Conservation (phyloP, 108 stramenopile species). For the Parmales sp. region DNA sequence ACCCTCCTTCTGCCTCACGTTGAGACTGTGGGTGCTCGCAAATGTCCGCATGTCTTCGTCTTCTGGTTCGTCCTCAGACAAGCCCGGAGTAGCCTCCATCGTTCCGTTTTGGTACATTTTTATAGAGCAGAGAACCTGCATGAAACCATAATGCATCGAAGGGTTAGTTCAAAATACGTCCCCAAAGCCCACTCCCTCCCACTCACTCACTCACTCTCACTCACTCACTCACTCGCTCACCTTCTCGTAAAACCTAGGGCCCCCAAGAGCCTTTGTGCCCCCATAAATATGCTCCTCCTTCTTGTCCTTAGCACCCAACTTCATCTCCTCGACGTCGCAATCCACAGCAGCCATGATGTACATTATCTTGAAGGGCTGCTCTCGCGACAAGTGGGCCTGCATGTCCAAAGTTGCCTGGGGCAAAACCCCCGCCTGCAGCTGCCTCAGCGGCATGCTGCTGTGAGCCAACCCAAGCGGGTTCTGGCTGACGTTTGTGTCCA, state of each 20-base stretch:
- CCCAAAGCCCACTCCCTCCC: not conserved
- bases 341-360: slow-evolving; percentile 7
- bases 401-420: not conserved
- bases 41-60: not conserved
- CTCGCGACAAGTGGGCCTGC: not conserved
- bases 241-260: slow-evolving; percentile 6
- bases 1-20: not conserved
- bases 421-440: not conserved
- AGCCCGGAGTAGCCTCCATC: slow-evolving; percentile 7
- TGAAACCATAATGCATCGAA: not conserved
- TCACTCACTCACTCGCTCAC: no score
- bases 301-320: slow-evolving; percentile 2
- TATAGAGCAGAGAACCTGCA: not conserved
- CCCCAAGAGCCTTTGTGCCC: not conserved
- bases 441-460: not conserved
- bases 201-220: not conserved
- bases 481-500: not conserved
- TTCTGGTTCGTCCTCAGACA: slow-evolving; percentile 8
- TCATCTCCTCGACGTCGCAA: slow-evolving; percentile 2
- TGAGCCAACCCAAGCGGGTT: not conserved
- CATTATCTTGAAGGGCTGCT: slow-evolving; percentile 2
- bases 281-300: not conserved
- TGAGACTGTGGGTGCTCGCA: not conserved
- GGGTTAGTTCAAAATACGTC: not conserved
- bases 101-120: not conserved